phyloP scores from a whole-genome alignment of 2,329 filamentous ascomycete species.

The Penicillium thymicola region DNA sequence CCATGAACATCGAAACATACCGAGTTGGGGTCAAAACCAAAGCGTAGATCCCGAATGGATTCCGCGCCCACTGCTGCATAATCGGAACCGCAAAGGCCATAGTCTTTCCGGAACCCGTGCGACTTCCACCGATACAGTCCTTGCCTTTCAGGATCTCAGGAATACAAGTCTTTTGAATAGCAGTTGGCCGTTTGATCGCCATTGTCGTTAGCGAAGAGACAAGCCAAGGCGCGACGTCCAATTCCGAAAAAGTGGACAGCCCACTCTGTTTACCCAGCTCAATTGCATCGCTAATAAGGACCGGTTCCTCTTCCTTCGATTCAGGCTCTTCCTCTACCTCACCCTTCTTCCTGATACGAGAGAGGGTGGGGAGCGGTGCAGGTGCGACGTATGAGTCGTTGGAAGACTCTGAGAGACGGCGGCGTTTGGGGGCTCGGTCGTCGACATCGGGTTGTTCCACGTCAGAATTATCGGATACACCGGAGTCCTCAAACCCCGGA shows the following conservation, averaged over 20 bases:
- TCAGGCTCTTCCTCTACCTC: constrained; percentile 18
- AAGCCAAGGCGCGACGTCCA: constrained; percentile 81
- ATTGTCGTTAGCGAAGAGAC: constrained; percentile 71
- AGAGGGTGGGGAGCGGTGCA: constrained; percentile 37
- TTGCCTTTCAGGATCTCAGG: constrained; percentile 86
- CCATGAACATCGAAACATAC: constrained; percentile 37
- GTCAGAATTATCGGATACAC: constrained; percentile 20
- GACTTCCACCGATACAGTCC: constrained; percentile 91
- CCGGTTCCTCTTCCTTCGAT: constrained; percentile 32
- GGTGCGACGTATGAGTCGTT: constrained; percentile 34
- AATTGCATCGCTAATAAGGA: constrained; percentile 40
- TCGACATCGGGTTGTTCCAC: constrained; percentile 21
- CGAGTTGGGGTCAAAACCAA: constrained; percentile 85
- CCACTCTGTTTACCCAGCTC: constrained; percentile 45
- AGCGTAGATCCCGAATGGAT: constrained; percentile 87
- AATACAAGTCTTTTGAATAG: constrained; percentile 90
- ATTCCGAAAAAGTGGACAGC: constrained; percentile 61
- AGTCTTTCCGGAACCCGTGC: constrained; percentile 96
- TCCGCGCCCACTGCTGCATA: constrained; percentile 86
- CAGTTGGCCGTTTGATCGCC: constrained; percentile 84
- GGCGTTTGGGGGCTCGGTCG: constrained; percentile 37
- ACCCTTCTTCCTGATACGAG: constrained; percentile 43
- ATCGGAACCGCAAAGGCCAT: constrained; percentile 94
- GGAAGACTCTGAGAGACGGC: constrained; percentile 40
- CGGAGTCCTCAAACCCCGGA: constrained; percentile 23